Base-by-base conservation (phyloP, 495 filamentous ascomycete genomes). In the Recurvomyces mirabilis region DNA sequence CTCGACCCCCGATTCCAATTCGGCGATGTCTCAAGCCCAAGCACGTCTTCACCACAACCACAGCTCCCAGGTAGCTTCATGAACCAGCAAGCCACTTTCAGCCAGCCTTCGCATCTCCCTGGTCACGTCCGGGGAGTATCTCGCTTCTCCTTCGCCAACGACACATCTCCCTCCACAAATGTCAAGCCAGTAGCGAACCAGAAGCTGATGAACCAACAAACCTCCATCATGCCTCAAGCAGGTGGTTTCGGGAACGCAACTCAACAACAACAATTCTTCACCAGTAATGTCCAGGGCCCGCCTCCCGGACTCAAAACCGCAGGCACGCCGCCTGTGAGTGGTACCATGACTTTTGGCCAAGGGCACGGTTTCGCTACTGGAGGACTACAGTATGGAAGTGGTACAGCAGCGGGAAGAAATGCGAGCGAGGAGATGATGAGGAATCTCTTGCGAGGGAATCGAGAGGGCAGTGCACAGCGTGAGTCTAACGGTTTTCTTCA, bases 261-360 rank as follows among this genome's bases (percentile, higher is more conserved):
- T 59, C 78, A 60, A 61, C 67, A 52, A 59, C 60, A 69, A 10
- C 79, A 78, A 52, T 79, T 76, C 55, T 85, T 78, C 56, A 68
- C 71, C 34, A 68, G 67, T 11, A 73, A 76, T 13, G 83, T 94
- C 41, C 85, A 91, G 56, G 87, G 88, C 3, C 91, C 91, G 13
- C 93, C 93, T 37, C 93, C 93, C 1, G 93, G 93, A 2, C 72
- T 99, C 41, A 96, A 99, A 67, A 87, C 87, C 3, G 83, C 86
- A 1, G 87, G 87, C 23, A 94, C 87, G 10, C 89, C 91, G 37
- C 91, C 91, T 4, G 82, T 84, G 46, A 78, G 71, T 47, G 77
- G 79, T 20, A 79, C 78, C 34, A 78, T 79, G 42, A 83, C 83
- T 72, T 86, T 84, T 52, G 77, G 78, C 15, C 80, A 84, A 58